These are phyloP conservation scores for Orychophragmus violaceus DNA, from an alignment of 345 rosid species.

Conservation along the genomic window DNA sequence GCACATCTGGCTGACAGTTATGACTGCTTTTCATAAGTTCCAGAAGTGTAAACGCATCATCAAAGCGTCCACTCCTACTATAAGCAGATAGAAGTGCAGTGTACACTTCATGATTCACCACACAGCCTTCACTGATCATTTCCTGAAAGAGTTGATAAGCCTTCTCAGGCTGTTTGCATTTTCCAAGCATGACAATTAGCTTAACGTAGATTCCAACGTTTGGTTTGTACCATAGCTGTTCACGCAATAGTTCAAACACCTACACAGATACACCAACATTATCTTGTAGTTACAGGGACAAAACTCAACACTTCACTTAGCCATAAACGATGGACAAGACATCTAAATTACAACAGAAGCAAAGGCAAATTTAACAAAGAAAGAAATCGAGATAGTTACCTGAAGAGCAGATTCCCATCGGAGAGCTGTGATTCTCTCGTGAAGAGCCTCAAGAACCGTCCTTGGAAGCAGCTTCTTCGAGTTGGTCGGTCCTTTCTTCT, in stretches of 20 bases:
- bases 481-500: conserved; percentile 53
- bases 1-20: conserved; percentile 72
- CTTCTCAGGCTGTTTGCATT: conserved; percentile 80
- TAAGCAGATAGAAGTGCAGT: conserved; percentile 77
- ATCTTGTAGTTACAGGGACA: too few species aligned
- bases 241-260: conserved; percentile 72
- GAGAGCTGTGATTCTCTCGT: conserved; percentile 70
- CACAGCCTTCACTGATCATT: conserved; percentile 73
- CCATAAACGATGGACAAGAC: not conserved
- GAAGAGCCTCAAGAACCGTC: conserved; percentile 83
- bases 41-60: conserved; percentile 54
- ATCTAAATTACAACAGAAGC: not conserved
- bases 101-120: conserved; percentile 55
- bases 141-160: conserved; percentile 68
- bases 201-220: conserved; percentile 57
- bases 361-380: not conserved
- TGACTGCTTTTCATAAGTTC: conserved; percentile 68
- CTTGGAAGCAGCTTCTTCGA: conserved; percentile 74
- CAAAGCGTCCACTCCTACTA: conserved; percentile 66
- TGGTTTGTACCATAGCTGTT: conserved; percentile 83
- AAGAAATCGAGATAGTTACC: conserved; percentile 23
- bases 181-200: conserved; percentile 83
- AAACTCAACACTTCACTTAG: too few species aligned
- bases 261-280: conserved; percentile 20
- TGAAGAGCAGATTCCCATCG: conserved; percentile 92